These are phyloP conservation scores for Flaveria sonorensis DNA, from an alignment of 129 eudicot species.

Conservation along the genomic window DNA sequence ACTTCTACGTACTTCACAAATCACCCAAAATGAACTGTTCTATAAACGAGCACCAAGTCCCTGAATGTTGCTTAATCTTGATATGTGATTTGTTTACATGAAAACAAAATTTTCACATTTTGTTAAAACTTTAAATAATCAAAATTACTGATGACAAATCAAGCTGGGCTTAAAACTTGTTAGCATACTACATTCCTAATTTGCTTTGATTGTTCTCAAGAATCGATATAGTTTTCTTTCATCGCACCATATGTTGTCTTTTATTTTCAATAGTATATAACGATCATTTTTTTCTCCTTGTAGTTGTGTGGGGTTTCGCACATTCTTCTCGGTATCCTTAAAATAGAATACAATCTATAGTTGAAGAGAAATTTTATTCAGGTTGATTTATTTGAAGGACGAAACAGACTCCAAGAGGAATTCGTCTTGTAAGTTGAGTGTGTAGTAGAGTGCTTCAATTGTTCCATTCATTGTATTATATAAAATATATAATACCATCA, in stretches of 20 bases:
- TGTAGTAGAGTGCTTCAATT: slow-evolving; percentile 19
- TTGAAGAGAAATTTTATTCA: slow-evolving; percentile 4
- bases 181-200: background rate
- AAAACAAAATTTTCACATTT: background rate
- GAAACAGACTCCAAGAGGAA: slow-evolving; percentile 3
- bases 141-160: background rate
- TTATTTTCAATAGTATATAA: background rate
- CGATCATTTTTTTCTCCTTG: slow-evolving; percentile 15
- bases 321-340: slow-evolving; percentile 72
- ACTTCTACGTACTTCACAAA: background rate
- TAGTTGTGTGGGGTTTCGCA: slow-evolving; percentile 96
- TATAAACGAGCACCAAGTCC: background rate
- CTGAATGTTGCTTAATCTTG: background rate
- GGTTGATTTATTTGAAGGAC: background rate
- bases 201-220: background rate
- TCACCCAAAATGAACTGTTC: background rate
- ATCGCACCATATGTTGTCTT: background rate
- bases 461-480: background rate
- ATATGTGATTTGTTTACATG: background rate
- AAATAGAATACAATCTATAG: slow-evolving; percentile 15
- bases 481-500: slow-evolving; percentile 2
- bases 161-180: background rate
- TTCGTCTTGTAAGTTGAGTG: slow-evolving; percentile 13
- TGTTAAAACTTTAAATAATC: background rate
- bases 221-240: background rate